Conservation (phyloP, 257 asterid species). For the Striga asiatica region DNA sequence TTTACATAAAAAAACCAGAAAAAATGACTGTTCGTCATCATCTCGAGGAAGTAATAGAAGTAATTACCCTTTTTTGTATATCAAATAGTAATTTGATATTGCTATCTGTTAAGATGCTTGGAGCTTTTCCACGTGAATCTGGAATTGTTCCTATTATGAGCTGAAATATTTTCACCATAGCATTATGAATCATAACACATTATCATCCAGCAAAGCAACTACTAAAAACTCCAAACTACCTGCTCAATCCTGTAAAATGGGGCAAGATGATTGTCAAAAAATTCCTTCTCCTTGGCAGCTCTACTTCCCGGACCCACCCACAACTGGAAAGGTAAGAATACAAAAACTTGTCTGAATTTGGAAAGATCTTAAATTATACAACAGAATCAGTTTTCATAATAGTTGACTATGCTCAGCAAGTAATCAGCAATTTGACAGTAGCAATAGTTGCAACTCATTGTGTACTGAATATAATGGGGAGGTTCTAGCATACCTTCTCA, state of each 20-base stretch:
- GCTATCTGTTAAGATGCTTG: slow-evolving; percentile 78
- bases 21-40: not conserved
- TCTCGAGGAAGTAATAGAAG: not conserved
- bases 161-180: slow-evolving; percentile 43
- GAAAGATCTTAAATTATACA: not conserved
- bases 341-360: not conserved
- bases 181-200: not conserved
- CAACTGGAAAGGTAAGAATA: slow-evolving; percentile 38
- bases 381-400: too few relatives aligned
- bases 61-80: slow-evolving; percentile 72
- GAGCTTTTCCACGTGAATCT: slow-evolving; percentile 55
- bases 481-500: slow-evolving; percentile 53
- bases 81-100: slow-evolving; percentile 81
- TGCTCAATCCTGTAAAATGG: slow-evolving; percentile 98
- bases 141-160: slow-evolving; percentile 82
- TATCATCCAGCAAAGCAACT: not conserved
- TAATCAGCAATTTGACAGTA: not conserved
- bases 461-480: not conserved
- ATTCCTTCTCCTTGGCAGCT: slow-evolving; percentile 94
- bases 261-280: slow-evolving; percentile 84
- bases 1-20: slow-evolving; percentile 2
- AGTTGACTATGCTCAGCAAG: slow-evolving; percentile 1
- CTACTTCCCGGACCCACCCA: slow-evolving; percentile 99
- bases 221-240: slow-evolving; percentile 30
- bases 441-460: not conserved